Evolutionary conservation across 768 basidiomycete genomes (phyloP).

Genomic region (Vishniacozyma victoriae): DNA sequence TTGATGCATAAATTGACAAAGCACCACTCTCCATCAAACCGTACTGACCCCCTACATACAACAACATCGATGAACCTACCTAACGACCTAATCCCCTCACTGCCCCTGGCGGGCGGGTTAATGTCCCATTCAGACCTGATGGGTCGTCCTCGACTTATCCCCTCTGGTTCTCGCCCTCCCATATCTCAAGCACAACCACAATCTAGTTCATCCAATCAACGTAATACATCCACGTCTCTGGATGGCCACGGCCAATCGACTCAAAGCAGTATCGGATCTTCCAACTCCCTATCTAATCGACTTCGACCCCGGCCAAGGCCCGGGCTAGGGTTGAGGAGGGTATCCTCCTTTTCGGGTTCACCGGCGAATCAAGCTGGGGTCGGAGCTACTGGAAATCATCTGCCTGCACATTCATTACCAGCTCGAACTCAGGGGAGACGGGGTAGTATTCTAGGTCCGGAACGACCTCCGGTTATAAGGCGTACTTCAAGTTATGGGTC

Average conservation of each 20-base stretch:
- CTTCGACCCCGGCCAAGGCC: neutral
- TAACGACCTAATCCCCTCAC: conserved; percentile 21
- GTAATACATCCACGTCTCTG: neutral
- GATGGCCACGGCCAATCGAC: neutral
- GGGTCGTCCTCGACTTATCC: neutral
- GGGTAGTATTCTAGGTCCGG: no score
- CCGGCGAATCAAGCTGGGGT: no score
- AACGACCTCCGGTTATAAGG: no score
- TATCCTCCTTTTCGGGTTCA: neutral
- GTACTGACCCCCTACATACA: no score
- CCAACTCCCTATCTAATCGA: neutral
- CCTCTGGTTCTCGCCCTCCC: neutral
- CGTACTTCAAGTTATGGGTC: no score
- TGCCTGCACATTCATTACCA: no score
- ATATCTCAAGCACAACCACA: neutral
- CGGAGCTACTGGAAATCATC: no score
- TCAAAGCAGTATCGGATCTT: neutral
- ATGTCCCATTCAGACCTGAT: conserved; percentile 7
- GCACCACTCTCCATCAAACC: no score
- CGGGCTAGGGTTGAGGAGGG: neutral
- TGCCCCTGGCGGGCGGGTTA: conserved; percentile 1
- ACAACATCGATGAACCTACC: no score
- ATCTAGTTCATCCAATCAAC: neutral
- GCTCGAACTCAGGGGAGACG: no score
- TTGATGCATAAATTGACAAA: no score